phyloP scores from a whole-genome alignment of 495 filamentous ascomycete species.

The Pyrenula massariospora region DNA sequence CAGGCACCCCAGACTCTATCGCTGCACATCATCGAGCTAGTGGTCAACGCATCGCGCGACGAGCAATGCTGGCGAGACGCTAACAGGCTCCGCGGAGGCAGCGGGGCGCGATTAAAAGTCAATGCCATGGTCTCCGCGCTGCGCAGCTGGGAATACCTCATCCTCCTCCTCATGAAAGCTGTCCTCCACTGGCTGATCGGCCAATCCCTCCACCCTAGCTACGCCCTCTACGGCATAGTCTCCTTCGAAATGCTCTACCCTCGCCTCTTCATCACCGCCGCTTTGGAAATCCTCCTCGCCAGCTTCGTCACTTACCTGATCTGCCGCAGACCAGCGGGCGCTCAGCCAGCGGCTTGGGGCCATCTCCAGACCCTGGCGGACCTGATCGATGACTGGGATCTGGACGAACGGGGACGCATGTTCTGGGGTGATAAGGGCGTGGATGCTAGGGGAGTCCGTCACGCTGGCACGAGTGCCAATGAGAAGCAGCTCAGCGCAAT shows the following conservation, averaged over 20 bases:
- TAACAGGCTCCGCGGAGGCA: slow-evolving; percentile 1
- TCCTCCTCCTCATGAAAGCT: slow-evolving; percentile 29
- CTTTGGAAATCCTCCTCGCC: slow-evolving; percentile 17
- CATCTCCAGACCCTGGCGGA: slow-evolving; percentile 32
- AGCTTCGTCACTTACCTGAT: slow-evolving; percentile 25
- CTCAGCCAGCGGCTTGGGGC: slow-evolving; percentile 28
- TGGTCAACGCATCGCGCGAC: slow-evolving; percentile 33
- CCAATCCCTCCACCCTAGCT: slow-evolving; percentile 9
- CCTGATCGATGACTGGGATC: slow-evolving; percentile 31
- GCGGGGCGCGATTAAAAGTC: slow-evolving; percentile 18
- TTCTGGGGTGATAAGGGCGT: slow-evolving; percentile 30
- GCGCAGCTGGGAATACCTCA: slow-evolving; percentile 27
- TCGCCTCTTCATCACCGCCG: slow-evolving; percentile 23
- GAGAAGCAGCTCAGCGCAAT: slow-evolving; percentile 2
- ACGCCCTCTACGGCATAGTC: slow-evolving; percentile 2
- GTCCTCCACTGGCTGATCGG: slow-evolving; percentile 36
- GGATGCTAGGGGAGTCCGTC: slow-evolving; percentile 4
- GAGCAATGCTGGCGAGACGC: slow-evolving; percentile 22
- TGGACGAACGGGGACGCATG: slow-evolving; percentile 15
- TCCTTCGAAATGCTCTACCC: slow-evolving; percentile 22
- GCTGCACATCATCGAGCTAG: slow-evolving; percentile 31
- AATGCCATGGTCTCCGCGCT: slow-evolving; percentile 23
- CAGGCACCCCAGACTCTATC: slow-evolving; percentile 21
- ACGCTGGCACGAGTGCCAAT: slow-evolving; percentile 9
- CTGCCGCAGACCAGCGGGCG: slow-evolving; percentile 19